Evolutionary conservation across 306 rosid species (phyloP).

Genomic region (Mimosa pudica): DNA sequence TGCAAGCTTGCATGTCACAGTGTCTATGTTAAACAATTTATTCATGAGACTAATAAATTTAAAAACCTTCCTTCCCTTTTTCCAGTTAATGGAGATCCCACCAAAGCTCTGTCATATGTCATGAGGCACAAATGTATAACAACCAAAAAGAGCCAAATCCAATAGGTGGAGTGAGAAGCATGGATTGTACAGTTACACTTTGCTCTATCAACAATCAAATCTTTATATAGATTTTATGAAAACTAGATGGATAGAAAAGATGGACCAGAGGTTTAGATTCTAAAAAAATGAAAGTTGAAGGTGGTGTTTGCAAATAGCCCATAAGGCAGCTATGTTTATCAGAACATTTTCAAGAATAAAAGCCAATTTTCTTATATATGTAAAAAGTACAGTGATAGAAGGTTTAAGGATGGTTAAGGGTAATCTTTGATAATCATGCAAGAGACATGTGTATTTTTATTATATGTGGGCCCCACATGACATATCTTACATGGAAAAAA

Average conservation of each 20-base stretch:
- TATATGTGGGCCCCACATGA: no score
- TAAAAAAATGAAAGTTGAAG: background rate
- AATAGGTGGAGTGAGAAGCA: no score
- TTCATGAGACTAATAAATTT: background rate
- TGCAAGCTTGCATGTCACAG: no score
- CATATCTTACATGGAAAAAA: no score
- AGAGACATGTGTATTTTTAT: background rate
- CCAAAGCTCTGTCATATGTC: background rate
- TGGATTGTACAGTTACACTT: no score
- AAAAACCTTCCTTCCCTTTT: background rate
- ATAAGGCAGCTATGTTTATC: background rate
- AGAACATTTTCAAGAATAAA: background rate
- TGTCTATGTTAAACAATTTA: no score
- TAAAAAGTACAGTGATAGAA: background rate
- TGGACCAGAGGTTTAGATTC: background rate
- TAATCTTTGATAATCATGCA: background rate
- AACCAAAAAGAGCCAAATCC: no score
- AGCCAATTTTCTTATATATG: background rate
- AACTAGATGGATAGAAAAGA: background rate
- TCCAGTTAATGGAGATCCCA: background rate
- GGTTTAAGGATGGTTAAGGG: background rate
- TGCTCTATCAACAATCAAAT: no score
- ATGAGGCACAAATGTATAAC: background rate
- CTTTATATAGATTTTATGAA: background rate
- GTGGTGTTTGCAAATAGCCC: slow-evolving; percentile 1